Conservation (phyloP, 805 yeast genomes). For the Yarrowia osloensis region DNA sequence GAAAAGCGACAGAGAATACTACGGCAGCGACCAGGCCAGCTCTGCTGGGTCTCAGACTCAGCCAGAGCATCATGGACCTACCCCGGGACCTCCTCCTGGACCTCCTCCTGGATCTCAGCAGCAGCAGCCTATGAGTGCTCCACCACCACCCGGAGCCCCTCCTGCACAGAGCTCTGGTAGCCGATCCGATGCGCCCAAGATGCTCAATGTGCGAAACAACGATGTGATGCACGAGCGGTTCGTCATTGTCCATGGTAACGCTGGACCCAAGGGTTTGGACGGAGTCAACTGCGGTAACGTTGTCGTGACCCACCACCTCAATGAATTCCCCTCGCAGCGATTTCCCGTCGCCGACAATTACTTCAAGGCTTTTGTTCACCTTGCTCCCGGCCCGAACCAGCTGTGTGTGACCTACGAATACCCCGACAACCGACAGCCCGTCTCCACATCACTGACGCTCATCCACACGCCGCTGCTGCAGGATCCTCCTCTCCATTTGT, state of each 20-base stretch:
- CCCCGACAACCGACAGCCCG: slow-evolving; percentile 27
- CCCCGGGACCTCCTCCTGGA: slow-evolving; percentile 6
- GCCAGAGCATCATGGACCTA: slow-evolving; percentile 11
- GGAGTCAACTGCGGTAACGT: slow-evolving; percentile 37
- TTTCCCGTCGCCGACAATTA: slow-evolving; percentile 68
- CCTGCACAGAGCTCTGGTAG: slow-evolving; percentile 15
- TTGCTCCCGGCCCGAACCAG: slow-evolving; percentile 67
- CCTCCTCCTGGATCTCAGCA: slow-evolving; percentile 8
- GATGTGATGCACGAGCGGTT: slow-evolving; percentile 40
- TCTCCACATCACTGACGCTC: slow-evolving; percentile 43
- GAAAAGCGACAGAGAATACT: slow-evolving; percentile 23
- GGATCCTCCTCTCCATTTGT: slow-evolving; percentile 79
- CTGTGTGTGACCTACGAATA: slow-evolving; percentile 50
- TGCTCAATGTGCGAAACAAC: slow-evolving; percentile 40
- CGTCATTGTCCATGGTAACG: slow-evolving; percentile 44
- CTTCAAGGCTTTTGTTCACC: slow-evolving; percentile 74
- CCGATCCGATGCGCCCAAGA: slow-evolving; percentile 33
- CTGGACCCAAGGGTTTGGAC: slow-evolving; percentile 37
- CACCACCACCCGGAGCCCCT: background rate
- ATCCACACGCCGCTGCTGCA: slow-evolving; percentile 58
- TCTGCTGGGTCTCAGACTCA: background rate
- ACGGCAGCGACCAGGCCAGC: slow-evolving; percentile 13
- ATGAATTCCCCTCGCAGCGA: slow-evolving; percentile 63
- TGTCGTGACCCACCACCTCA: slow-evolving; percentile 48
- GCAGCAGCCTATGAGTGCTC: slow-evolving; percentile 16